Conservation (phyloP, 805 yeast species). For the Starmerella geochares region DNA sequence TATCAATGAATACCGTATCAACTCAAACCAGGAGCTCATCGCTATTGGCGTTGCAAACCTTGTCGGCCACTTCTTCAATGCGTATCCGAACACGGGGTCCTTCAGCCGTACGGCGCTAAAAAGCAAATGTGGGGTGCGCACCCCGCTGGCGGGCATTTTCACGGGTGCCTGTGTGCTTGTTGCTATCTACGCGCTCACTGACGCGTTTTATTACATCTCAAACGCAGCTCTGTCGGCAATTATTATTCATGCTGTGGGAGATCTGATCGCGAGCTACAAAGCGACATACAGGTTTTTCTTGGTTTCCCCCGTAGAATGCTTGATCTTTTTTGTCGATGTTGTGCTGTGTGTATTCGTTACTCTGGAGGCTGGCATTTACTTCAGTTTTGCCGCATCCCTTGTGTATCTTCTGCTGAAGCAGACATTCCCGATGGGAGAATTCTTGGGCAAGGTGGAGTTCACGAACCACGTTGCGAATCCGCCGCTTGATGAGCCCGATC, state of each 20-base stretch:
- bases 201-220: constrained; percentile 79
- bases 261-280: constrained; percentile 52
- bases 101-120: constrained; percentile 90
- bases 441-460: constrained; percentile 67
- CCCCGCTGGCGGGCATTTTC: constrained; percentile 85
- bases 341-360: constrained; percentile 65
- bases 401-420: constrained; percentile 63
- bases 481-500: constrained; percentile 37
- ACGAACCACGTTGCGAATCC: constrained; percentile 51
- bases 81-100: constrained; percentile 94
- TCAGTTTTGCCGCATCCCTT: constrained; percentile 74
- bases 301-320: constrained; percentile 61
- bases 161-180: constrained; percentile 82
- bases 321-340: constrained; percentile 63
- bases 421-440: constrained; percentile 71
- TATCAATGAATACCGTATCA: constrained; percentile 77
- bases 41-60: constrained; percentile 89
- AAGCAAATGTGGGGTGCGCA: constrained; percentile 89
- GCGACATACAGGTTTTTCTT: constrained; percentile 52
- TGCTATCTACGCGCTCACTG: constrained; percentile 75
- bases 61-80: constrained; percentile 82
- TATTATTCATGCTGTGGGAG: constrained; percentile 88
- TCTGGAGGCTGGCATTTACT: constrained; percentile 83
- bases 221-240: constrained; percentile 79
- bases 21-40: constrained; percentile 86